Evolutionary conservation across 441 rosid genomes (phyloP), one percentile per base, ranked within the genome.

Genomic region (Iberis amara): DNA sequence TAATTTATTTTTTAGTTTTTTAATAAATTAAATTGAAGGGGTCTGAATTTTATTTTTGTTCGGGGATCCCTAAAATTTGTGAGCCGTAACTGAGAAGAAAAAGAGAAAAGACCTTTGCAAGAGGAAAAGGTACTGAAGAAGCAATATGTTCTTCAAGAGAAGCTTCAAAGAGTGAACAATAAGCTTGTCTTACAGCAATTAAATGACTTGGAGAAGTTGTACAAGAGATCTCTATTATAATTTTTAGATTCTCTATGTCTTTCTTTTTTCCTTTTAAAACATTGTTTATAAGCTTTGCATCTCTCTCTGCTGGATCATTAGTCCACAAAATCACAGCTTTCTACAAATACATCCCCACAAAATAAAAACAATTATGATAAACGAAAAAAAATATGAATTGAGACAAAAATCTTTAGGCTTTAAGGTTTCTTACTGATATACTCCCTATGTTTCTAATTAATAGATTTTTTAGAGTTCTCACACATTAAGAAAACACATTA

Each of bases 91-190:
- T 24, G 12, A 28, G 37, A 0, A 13, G 37, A 4, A 4, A 1
- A 33, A 7, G 4, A 47, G 14, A 0, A 0, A 11, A 62, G 55
- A 92, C 98, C 95, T 86, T 92, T 50, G 73, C 50, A n/a, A 79
- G 66, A 43, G 85, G 85, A 21, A 18, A 36, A 23, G 84, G 35
- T 14, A 82, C 57, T 3, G 51, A 26, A 36, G 83, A 66, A 12
- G 55, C 61, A 55, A 91, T 80, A 57, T 78, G 81, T 73, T 91
- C 94, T 71, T 91, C 98, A 1, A 91, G 70, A 0, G 98, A 85
- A 53, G 68, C 51, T 21, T 78, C 62, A 46, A 73, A 86, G 28
- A 74, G 82, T 63, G 78, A 55, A 71, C 86, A 83, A 51, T 91
- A 91, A 41, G 79, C 81, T 77, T 74, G 65, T 68, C 96, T 88